A percentile compares a stretch with the other conserved stretches of the same genome.
Conservation (phyloP, 2,329 filamentous ascomycete species). For the Aspergillus brunneoviolaceus region DNA sequence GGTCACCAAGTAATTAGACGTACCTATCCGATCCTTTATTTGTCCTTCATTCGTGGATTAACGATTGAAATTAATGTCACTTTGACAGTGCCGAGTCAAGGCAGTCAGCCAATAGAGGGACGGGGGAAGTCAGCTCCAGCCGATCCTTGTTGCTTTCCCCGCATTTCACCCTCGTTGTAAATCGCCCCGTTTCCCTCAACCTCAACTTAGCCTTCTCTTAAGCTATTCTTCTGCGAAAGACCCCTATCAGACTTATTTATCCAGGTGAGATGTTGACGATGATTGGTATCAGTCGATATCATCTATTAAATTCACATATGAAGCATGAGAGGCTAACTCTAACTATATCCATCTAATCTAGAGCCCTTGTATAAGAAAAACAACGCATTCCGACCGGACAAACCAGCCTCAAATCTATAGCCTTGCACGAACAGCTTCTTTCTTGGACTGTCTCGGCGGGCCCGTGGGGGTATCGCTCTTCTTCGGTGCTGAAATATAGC, state of each 20-base stretch:
- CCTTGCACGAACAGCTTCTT: constrained; percentile 23
- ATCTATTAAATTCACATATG: not conserved
- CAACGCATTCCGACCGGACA: constrained; percentile 3
- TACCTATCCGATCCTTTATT: too few relatives aligned
- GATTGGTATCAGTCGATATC: not conserved
- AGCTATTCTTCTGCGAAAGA: not conserved
- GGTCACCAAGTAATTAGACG: too few relatives aligned
- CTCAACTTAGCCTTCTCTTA: not conserved
- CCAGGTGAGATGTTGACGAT: not conserved
- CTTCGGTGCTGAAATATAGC: constrained; percentile 58
- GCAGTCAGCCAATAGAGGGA: constrained; percentile 3
- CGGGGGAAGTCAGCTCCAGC: constrained; percentile 7
- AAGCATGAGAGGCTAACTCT: not conserved
- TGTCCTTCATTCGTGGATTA: too few relatives aligned
- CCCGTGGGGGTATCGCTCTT: constrained; percentile 47
- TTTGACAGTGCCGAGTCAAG: not conserved
- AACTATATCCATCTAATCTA: constrained; percentile 9
- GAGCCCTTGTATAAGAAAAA: not conserved
- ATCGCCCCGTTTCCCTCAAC: not conserved
- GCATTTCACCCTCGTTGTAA: constrained; percentile 8
- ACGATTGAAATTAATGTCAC: too few relatives aligned
- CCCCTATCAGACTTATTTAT: not conserved
- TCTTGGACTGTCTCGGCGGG: constrained; percentile 19
- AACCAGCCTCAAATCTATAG: constrained; percentile 21
- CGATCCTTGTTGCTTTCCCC: constrained; percentile 7